Percentiles rank a stretch among this genome's conserved stretches.
Conservation (phyloP, 2,329 filamentous ascomycete genomes). For the Talaromyces sp. region DNA sequence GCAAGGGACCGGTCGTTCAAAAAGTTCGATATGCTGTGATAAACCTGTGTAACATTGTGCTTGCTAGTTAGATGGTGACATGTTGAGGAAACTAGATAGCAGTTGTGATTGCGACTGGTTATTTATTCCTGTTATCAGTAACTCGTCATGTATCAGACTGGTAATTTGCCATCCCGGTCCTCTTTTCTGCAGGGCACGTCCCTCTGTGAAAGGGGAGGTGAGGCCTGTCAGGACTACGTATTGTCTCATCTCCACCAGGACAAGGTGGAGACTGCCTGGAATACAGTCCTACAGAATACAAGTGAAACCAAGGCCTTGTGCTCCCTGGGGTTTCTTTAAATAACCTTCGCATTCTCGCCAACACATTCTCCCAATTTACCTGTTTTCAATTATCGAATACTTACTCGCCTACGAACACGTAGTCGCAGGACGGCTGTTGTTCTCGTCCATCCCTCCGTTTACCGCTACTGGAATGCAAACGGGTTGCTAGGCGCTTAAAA, state of each 20-base stretch:
- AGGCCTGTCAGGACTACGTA: not conserved
- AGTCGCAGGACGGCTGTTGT: not conserved
- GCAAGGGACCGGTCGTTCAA: not conserved
- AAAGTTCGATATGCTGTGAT: not conserved
- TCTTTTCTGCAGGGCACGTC: not conserved
- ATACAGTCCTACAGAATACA: not conserved
- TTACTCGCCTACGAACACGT: not conserved
- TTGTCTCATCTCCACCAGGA: not conserved
- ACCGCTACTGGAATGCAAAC: not conserved
- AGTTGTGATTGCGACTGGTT: not conserved
- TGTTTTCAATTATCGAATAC: not conserved
- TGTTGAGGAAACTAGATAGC: not conserved
- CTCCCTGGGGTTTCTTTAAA: not conserved
- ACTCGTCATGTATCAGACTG: not conserved
- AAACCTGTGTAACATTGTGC: not conserved
- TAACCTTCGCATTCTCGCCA: not conserved
- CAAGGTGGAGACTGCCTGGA: not conserved
- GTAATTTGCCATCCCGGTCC: not conserved
- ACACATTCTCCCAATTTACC: not conserved
- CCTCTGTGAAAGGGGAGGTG: not conserved
- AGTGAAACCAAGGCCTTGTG: not conserved
- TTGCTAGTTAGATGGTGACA: not conserved
- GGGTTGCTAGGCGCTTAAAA: not conserved
- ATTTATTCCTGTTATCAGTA: not conserved
- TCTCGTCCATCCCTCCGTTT: not conserved